Percentiles rank a stretch among this genome's conserved stretches.
phyloP scores from a whole-genome alignment of 768 basidiomycete genomes.

The Collybiopsis confluens region DNA sequence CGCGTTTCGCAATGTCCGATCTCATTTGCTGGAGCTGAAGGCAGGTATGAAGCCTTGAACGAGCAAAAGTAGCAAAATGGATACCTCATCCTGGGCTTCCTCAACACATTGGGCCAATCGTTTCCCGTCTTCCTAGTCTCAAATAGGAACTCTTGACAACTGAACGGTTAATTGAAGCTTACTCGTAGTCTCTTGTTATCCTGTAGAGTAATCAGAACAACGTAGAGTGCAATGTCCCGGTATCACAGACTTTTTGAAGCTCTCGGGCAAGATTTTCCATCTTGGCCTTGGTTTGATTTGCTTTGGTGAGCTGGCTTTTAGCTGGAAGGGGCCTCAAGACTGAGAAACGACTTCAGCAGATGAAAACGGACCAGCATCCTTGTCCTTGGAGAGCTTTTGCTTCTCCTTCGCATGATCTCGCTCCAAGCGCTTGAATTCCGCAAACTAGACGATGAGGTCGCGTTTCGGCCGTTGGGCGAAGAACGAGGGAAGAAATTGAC shows the following conservation, averaged over 20 bases:
- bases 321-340: constrained; percentile 36
- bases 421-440: constrained; percentile 82
- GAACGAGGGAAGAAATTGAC: constrained; percentile 8
- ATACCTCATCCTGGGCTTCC: constrained; percentile 81
- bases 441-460: constrained; percentile 55
- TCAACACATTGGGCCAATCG: constrained; percentile 76
- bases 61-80: constrained; percentile 6
- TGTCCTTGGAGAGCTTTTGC: constrained; percentile 87
- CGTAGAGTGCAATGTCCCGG: background rate
- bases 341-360: constrained; percentile 8
- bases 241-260: constrained; percentile 68
- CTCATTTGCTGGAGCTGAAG: constrained; percentile 74
- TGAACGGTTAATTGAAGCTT: constrained; percentile 19
- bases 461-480: background rate
- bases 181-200: constrained; percentile 89
- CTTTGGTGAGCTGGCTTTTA: constrained; percentile 81
- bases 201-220: constrained; percentile 30
- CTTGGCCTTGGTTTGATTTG: constrained; percentile 83
- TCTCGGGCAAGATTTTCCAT: constrained; percentile 89
- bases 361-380: constrained; percentile 66
- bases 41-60: constrained; percentile 8
- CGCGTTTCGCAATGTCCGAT: constrained; percentile 74
- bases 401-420: constrained; percentile 90
- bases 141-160: constrained; percentile 13
- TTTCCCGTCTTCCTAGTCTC: constrained; percentile 76